A percentile compares a stretch with the other conserved stretches of the same genome.
phyloP scores from a whole-genome alignment of 1,139 yeast genomes.

The Dujonia santamariae region DNA sequence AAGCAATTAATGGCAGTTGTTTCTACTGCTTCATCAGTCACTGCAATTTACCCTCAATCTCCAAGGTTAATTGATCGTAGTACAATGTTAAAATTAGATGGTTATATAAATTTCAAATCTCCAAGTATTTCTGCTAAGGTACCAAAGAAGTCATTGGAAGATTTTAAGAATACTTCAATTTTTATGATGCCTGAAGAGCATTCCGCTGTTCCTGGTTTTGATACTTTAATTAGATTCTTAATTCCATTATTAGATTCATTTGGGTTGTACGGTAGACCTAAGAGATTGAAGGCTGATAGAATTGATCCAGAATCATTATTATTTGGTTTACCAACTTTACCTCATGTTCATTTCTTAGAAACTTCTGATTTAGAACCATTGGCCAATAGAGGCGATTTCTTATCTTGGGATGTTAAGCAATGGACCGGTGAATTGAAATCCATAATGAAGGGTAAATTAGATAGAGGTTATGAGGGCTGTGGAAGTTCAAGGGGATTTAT shows the following conservation, averaged over 20 bases:
- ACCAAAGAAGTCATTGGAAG: conserved; percentile 43
- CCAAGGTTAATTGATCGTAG: conserved; percentile 77
- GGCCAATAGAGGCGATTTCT: conserved; percentile 19
- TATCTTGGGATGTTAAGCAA: conserved; percentile 60
- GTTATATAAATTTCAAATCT: conserved; percentile 62
- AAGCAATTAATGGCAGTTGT: conserved; percentile 80
- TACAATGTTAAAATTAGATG: conserved; percentile 86
- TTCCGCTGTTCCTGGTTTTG: conserved; percentile 91
- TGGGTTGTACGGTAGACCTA: conserved; percentile 88
- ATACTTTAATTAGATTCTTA: conserved; percentile 83
- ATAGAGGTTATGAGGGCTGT: conserved; percentile 79
- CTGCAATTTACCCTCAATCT: conserved; percentile 91
- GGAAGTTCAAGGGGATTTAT: conserved; percentile 64
- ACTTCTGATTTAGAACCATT: conserved; percentile 27
- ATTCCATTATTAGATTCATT: conserved; percentile 85
- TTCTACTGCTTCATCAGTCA: conserved; percentile 66
- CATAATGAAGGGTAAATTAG: conserved; percentile 60
- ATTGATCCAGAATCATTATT: conserved; percentile 73
- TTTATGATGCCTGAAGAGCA: conserved; percentile 95
- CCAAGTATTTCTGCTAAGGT: conserved; percentile 34
- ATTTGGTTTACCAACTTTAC: conserved; percentile 90
- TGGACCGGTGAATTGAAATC: conserved; percentile 71
- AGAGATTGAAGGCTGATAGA: conserved; percentile 83
- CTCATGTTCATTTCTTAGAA: conserved; percentile 76
- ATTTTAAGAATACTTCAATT: conserved; percentile 73